Conservation (phyloP, 192 early-diverging fungal genomes). For the Geranomyces michiganensis region DNA sequence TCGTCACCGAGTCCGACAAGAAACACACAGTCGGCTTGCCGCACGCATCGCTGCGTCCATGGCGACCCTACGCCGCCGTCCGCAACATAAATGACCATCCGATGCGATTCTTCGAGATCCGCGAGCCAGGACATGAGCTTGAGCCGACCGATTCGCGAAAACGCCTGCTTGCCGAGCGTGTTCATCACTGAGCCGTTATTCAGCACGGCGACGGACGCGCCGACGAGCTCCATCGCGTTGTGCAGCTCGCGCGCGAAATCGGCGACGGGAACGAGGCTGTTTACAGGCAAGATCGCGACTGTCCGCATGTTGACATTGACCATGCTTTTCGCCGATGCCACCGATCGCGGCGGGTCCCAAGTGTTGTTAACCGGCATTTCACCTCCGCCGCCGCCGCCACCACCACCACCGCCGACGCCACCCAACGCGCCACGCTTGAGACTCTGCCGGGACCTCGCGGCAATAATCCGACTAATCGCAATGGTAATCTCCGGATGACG, state of each 20-base stretch:
- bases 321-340: constrained; percentile 15
- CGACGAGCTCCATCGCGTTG: constrained; percentile 69
- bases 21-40: constrained; percentile 95
- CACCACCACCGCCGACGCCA: background rate
- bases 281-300: constrained; percentile 89
- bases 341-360: constrained; percentile 8
- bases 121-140: constrained; percentile 91
- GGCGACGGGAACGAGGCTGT: constrained; percentile 74
- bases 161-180: constrained; percentile 88
- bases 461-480: constrained; percentile 88
- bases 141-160: constrained; percentile 87
- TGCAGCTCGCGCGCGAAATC: constrained; percentile 87
- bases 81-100: constrained; percentile 93
- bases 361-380: background rate
- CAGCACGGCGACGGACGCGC: constrained; percentile 75
- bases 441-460: constrained; percentile 52
- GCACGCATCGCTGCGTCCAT: constrained; percentile 95
- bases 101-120: constrained; percentile 86
- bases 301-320: constrained; percentile 92
- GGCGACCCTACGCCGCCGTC: constrained; percentile 86
- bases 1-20: constrained; percentile 91
- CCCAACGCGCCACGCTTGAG: constrained; percentile 7
- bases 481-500: constrained; percentile 91
- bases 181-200: constrained; percentile 78
- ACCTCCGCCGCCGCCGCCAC: too few relatives aligned